Base-by-base conservation (phyloP, 352 stramenopile genomes). In the Thalassiosira exigua region DNA sequence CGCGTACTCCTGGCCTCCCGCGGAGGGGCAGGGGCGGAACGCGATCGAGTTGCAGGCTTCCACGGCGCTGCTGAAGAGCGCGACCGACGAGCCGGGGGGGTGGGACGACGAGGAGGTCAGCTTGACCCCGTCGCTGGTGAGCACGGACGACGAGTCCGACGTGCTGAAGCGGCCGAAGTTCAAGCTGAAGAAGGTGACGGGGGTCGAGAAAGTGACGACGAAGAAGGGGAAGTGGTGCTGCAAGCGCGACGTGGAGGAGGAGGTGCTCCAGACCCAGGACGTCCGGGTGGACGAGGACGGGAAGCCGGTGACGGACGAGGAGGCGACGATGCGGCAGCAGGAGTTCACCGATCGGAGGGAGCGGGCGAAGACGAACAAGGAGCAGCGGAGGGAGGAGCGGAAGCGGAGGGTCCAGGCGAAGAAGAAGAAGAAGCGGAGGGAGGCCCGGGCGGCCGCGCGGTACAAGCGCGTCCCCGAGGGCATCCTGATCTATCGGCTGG, bases 401-500 rank as follows among this genome's bases (percentile, higher is more conserved):
- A 11, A 33, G 74, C 73, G 29, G 61, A 62, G 68, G 50, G 68
- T 67, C n/a, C 22, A 56, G 7, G 70, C 48, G 30, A 88, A 86
- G 59, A 57, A 78, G n/a, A 75, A 81, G 30, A 72, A 75, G 4
- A 85, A 78, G 58, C 60, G 85, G 41, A 53, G 56, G 30, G 58
- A 82, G 41, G 30, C 48, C 2, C n/a, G 69, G 11, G 67, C 66
- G 12, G 42, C 39, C 4, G 75, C 84, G 24, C 33, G 74, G 22
- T 90, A 92, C 52, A 71, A 62, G 29, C 56, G 75, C 17, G 81
- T 92, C 5, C 83, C 86, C 0, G 86, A 92, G 69, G 86, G 86
- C 4, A 88, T 92, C 60, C 51, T 92, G 4, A 84, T 92, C 53
- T 92, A 92, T 74, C 74, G 78, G 26, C 46, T 92, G 4, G 79